phyloP scores from a whole-genome alignment of 2,329 filamentous ascomycete genomes.

The Calycina herbarum region DNA sequence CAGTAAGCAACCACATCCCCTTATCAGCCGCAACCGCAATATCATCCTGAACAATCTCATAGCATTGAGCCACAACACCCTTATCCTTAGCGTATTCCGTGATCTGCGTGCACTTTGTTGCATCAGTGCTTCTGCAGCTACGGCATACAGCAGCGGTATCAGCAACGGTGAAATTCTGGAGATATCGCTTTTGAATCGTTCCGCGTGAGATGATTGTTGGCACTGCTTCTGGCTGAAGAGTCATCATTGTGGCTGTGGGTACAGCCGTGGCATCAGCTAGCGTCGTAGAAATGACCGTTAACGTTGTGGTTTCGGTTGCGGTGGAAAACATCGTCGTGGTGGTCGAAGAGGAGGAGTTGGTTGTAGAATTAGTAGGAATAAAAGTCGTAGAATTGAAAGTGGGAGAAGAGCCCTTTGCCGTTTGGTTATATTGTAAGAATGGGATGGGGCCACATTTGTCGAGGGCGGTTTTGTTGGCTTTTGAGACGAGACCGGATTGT shows the following conservation, averaged over 20 bases:
- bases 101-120: slow-evolving; percentile 6
- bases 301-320: too few relatives aligned
- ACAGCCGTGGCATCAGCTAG: not conserved
- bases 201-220: not conserved
- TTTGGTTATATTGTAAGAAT: slow-evolving; percentile 24
- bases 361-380: too few relatives aligned
- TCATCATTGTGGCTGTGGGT: not conserved
- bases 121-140: not conserved
- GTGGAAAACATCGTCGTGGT: too few relatives aligned
- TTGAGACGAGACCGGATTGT: slow-evolving; percentile 19
- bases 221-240: not conserved
- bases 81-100: slow-evolving; percentile 16
- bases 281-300: too few relatives aligned
- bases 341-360: too few relatives aligned
- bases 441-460: slow-evolving; percentile 29
- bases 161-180: slow-evolving; percentile 26
- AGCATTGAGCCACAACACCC: slow-evolving; percentile 19
- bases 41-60: not conserved
- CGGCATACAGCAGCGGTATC: slow-evolving; percentile 26
- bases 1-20: slow-evolving; percentile 26
- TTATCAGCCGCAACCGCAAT: too few relatives aligned
- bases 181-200: slow-evolving; percentile 13
- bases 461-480: slow-evolving; percentile 20
- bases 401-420: too few relatives aligned
- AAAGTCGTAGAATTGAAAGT: too few relatives aligned